Evolutionary conservation across 2,329 filamentous ascomycete species (phyloP).

Genomic region (Colletotrichum sp.): DNA sequence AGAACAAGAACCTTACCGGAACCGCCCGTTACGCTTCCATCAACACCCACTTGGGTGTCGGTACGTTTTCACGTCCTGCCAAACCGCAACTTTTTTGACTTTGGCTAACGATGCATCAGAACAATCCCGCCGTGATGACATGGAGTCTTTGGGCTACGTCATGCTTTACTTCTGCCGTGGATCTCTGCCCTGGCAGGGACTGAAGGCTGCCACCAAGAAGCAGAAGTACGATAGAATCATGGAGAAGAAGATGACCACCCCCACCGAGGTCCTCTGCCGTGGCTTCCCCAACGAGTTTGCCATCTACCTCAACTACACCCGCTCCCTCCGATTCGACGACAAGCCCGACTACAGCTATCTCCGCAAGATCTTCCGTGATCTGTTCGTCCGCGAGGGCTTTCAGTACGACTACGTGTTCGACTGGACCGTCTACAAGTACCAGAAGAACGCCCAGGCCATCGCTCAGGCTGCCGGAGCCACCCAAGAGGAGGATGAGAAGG

Average conservation of each 20-base stretch:
- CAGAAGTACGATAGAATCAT: conserved; percentile 99
- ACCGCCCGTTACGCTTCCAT: conserved; percentile 98
- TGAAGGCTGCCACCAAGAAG: conserved; percentile 99
- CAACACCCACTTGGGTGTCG: conserved; percentile 97
- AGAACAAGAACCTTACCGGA: conserved; percentile 99
- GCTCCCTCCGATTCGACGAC: conserved; percentile 97
- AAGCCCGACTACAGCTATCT: conserved; percentile 99
- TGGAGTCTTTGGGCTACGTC: conserved; percentile 98
- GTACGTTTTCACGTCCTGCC: conserved; percentile 50
- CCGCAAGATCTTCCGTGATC: conserved; percentile 99
- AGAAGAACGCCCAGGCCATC: conserved; percentile 93
- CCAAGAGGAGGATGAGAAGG: conserved; percentile 79
- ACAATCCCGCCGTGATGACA: conserved; percentile 98
- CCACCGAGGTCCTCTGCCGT: conserved; percentile 97
- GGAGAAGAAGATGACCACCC: conserved; percentile 99
- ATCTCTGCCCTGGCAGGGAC: conserved; percentile 96
- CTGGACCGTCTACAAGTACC: conserved; percentile 99
- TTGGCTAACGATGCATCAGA: conserved; percentile 57
- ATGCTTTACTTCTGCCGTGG: conserved; percentile 99
- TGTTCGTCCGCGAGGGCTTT: conserved; percentile 98
- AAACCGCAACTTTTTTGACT: background rate
- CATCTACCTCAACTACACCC: conserved; percentile 99
- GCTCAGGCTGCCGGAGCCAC: conserved; percentile 72
- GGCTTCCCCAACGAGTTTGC: conserved; percentile 99
- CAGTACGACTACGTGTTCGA: conserved; percentile 99